Conservation (phyloP, 2,329 filamentous ascomycete genomes). For the Fusarium sp. region DNA sequence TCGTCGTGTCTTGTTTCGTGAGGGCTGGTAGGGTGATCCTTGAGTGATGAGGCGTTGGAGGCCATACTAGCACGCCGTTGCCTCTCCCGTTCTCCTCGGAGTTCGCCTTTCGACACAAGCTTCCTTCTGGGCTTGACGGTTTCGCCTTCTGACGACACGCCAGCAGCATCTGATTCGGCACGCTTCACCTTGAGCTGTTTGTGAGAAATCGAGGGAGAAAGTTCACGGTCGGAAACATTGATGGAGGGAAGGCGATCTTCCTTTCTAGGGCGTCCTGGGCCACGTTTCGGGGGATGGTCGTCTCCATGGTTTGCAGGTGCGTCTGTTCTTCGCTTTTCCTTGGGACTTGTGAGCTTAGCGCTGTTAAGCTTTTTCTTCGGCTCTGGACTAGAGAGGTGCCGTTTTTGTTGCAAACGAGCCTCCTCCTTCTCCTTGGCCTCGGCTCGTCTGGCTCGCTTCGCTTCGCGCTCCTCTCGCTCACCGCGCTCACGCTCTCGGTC, state of each 20-base stretch:
- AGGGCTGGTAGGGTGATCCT: slow-evolving; percentile 62
- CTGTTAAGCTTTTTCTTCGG: slow-evolving; percentile 54
- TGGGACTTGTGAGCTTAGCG: slow-evolving; percentile 55
- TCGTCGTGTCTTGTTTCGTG: slow-evolving; percentile 63
- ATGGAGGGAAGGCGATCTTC: slow-evolving; percentile 62
- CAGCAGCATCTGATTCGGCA: slow-evolving; percentile 63
- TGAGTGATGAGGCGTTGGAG: slow-evolving; percentile 64
- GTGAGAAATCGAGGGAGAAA: slow-evolving; percentile 58
- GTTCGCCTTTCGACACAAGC: slow-evolving; percentile 70
- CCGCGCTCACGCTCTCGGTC: slow-evolving; percentile 56
- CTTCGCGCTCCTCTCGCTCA: slow-evolving; percentile 56
- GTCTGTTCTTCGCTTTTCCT: slow-evolving; percentile 60
- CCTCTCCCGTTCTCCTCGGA: slow-evolving; percentile 68
- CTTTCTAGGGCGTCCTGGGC: slow-evolving; percentile 64
- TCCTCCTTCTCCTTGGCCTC: slow-evolving; percentile 61
- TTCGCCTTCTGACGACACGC: slow-evolving; percentile 67
- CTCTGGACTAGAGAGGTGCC: slow-evolving; percentile 62
- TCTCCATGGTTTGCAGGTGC: slow-evolving; percentile 57
- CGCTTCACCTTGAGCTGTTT: slow-evolving; percentile 64
- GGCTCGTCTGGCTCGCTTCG: slow-evolving; percentile 54
- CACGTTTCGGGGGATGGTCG: slow-evolving; percentile 61
- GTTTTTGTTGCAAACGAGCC: slow-evolving; percentile 54
- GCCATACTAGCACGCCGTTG: slow-evolving; percentile 68
- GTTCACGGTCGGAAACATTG: slow-evolving; percentile 63
- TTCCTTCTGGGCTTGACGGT: slow-evolving; percentile 69